Percentiles rank a stretch among this genome's conserved stretches.
phyloP scores from a whole-genome alignment of 2,329 filamentous ascomycete genomes.

The Scedosporium minutisporum region DNA sequence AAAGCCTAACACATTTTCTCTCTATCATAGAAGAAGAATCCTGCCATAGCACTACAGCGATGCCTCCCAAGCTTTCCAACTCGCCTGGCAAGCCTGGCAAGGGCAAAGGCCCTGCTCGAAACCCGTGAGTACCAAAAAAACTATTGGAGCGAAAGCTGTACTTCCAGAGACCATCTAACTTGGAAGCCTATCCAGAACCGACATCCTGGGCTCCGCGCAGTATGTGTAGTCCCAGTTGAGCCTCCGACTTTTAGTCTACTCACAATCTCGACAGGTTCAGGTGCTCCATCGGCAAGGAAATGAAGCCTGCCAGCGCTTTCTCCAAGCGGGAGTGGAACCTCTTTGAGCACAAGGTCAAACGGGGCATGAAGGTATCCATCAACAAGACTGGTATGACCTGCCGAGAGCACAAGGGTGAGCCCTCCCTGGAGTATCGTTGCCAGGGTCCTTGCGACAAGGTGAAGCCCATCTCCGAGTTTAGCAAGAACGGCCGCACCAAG shows the following conservation, averaged over 20 bases:
- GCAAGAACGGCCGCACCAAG: slow-evolving; percentile 16
- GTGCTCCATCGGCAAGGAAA: slow-evolving; percentile 26
- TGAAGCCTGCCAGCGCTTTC: slow-evolving; percentile 20
- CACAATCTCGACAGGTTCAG: background rate
- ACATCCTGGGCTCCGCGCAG: background rate
- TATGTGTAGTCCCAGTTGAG: background rate
- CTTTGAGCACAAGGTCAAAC: slow-evolving; percentile 13
- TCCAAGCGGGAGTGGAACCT: slow-evolving; percentile 22
- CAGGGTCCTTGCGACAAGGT: slow-evolving; percentile 18
- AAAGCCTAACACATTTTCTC: too few species aligned
- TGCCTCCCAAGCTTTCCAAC: too few species aligned
- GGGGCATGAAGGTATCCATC: slow-evolving; percentile 13
- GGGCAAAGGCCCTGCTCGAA: too few species aligned
- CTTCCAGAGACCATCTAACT: too few species aligned
- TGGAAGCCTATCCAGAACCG: background rate
- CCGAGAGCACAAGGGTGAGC: slow-evolving; percentile 20
- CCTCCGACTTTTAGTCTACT: background rate
- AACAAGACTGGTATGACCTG: slow-evolving; percentile 27
- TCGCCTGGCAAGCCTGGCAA: too few species aligned
- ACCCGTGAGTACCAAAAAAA: too few species aligned
- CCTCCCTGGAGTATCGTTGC: slow-evolving; percentile 19
- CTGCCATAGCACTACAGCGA: too few species aligned
- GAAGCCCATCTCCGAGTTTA: slow-evolving; percentile 20
- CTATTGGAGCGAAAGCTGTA: too few species aligned
- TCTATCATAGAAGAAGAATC: too few species aligned